Evolutionary conservation across 305 asterid species (phyloP).

Genomic region (Stenogyne calaminthoides): DNA sequence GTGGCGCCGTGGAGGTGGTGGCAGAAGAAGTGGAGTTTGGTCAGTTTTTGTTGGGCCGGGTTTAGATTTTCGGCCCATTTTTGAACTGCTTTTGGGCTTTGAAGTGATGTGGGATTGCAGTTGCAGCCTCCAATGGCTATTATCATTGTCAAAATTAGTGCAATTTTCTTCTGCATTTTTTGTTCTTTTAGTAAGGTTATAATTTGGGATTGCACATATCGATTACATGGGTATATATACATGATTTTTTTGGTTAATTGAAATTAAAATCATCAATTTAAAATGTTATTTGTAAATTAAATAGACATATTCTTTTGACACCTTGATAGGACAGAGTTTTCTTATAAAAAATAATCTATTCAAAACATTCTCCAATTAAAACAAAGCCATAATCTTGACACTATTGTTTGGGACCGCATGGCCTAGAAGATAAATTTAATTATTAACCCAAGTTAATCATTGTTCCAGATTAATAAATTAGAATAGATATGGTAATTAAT

Average conservation of each 20-base stretch:
- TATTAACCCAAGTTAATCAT: no score
- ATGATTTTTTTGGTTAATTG: no score
- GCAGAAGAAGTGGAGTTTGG: neutral
- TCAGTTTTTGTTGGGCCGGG: neutral
- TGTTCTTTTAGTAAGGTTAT: no score
- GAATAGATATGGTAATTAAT: no score
- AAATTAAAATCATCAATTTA: no score
- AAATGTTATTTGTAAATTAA: no score
- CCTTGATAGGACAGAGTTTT: no score
- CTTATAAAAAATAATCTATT: no score
- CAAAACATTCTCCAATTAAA: neutral
- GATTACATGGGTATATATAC: no score
- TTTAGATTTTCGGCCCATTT: neutral
- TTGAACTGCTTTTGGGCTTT: neutral
- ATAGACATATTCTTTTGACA: no score
- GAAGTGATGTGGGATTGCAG: neutral
- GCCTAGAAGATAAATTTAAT: neutral
- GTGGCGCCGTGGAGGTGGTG: neutral
- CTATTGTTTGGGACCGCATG: neutral
- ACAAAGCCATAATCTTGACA: neutral
- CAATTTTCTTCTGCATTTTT: neutral
- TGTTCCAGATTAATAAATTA: no score
- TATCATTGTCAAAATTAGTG: neutral
- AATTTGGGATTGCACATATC: no score
- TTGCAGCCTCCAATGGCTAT: neutral